Percentiles rank a stretch among this genome's conserved stretches.
phyloP scores from a whole-genome alignment of 164 flowering plant genomes.

The Berberis vulgaris region DNA sequence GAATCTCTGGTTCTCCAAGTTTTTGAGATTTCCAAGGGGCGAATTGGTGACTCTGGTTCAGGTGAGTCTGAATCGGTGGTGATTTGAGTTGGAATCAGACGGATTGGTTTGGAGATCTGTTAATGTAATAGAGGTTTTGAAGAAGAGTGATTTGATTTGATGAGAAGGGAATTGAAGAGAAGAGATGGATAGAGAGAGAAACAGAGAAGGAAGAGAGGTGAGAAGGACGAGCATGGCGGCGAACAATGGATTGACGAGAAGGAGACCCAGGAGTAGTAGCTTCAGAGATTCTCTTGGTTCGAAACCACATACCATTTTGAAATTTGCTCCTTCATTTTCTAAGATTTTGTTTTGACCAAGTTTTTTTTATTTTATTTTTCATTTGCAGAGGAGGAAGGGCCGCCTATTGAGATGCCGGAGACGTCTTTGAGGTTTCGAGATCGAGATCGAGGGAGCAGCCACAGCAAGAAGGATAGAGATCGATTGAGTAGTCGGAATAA shows the following conservation, averaged over 20 bases:
- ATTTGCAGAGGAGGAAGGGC: conserved; percentile 67
- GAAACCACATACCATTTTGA: conserved; percentile 6
- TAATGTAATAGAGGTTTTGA: not conserved
- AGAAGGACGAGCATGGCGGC: conserved; percentile 54
- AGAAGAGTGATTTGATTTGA: not conserved
- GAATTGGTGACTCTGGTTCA: not conserved
- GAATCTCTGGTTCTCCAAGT: not conserved
- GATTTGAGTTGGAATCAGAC: not conserved
- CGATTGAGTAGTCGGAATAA: conserved; percentile 46
- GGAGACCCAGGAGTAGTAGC: conserved; percentile 61
- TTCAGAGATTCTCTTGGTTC: conserved; percentile 89
- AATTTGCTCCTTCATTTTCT: not conserved
- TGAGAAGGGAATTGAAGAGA: not conserved
- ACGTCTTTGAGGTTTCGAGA: conserved; percentile 45
- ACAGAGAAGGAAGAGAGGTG: conserved; percentile 35
- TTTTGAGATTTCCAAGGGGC: not conserved
- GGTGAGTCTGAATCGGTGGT: not conserved
- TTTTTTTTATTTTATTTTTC: not conserved
- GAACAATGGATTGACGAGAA: conserved; percentile 53
- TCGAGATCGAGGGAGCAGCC: conserved; percentile 13
- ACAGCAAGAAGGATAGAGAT: conserved; percentile 26
- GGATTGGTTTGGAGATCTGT: not conserved
- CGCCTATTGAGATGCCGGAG: conserved; percentile 54
- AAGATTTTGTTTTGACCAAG: not conserved
- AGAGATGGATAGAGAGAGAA: conserved; percentile 54